phyloP scores from a whole-genome alignment of 345 rosid species.

The Acer saccharum region DNA sequence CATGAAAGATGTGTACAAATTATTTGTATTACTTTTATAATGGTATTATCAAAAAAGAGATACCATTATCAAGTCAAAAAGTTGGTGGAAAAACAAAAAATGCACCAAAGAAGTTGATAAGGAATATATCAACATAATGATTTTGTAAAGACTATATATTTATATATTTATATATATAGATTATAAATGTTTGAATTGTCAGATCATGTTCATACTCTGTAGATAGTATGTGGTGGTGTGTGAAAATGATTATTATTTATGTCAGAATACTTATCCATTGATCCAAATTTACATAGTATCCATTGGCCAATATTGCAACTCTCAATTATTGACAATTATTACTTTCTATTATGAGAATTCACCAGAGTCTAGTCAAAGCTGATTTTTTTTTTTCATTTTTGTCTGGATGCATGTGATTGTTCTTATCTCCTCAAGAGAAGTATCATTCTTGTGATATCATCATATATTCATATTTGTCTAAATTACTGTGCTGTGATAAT shows the following conservation, averaged over 20 bases:
- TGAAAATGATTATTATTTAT: background rate
- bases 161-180: background rate
- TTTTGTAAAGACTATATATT: constrained; percentile 24
- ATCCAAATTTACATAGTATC: background rate
- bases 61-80: constrained; percentile 21
- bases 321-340: background rate
- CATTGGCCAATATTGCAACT: background rate
- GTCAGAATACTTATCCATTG: too few species aligned
- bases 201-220: constrained; percentile 13
- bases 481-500: too few species aligned
- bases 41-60: too few species aligned
- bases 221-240: background rate
- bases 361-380: background rate
- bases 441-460: too few species aligned
- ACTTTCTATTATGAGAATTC: background rate
- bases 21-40: constrained; percentile 11
- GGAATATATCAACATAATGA: constrained; percentile 16
- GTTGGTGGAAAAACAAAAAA: constrained; percentile 2
- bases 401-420: background rate
- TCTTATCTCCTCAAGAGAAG: background rate
- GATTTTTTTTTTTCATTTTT: background rate
- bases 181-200: constrained; percentile 14
- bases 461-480: too few species aligned
- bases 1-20: constrained; percentile 19
- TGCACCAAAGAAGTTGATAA: constrained; percentile 1